A percentile compares a stretch with the other conserved stretches of the same genome.
Evolutionary conservation across 1,284 basidiomycete species (phyloP).

Genomic region (Sanghuangporus weigelae): DNA sequence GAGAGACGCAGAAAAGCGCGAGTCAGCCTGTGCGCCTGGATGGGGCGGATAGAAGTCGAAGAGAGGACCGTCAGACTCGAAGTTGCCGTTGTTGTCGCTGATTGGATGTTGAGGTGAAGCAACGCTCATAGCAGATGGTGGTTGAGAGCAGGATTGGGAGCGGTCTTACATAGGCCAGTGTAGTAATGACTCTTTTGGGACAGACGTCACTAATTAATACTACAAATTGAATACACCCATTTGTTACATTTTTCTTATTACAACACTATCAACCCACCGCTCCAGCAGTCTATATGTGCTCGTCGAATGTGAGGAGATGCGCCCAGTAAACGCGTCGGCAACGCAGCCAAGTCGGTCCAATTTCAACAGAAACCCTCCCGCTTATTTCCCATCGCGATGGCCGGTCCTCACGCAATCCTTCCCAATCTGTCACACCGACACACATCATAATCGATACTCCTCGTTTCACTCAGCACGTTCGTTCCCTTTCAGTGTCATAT

Average conservation of each 20-base stretch:
- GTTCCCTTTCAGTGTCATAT: neutral
- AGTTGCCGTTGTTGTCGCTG: constrained; percentile 1
- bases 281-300: neutral
- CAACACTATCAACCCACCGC: neutral
- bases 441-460: neutral
- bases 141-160: constrained; percentile 1
- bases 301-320: neutral
- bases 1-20: constrained; percentile 6
- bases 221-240: neutral
- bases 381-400: neutral
- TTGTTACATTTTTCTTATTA: neutral
- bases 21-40: constrained; percentile 3
- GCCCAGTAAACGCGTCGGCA: neutral
- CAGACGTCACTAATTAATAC: constrained; percentile 1
- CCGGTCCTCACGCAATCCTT: neutral
- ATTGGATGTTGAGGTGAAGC: constrained; percentile 8
- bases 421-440: constrained; percentile 2
- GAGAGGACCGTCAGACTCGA: constrained; percentile 14
- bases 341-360: neutral
- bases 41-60: constrained; percentile 17
- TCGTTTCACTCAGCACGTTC: neutral
- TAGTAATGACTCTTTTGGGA: neutral
- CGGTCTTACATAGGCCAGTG: neutral
- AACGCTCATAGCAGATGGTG: constrained; percentile 15
- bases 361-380: neutral